These are phyloP conservation scores for Grosmannia serpens DNA, from an alignment of 2,329 filamentous ascomycete species.

Conservation along the genomic window DNA sequence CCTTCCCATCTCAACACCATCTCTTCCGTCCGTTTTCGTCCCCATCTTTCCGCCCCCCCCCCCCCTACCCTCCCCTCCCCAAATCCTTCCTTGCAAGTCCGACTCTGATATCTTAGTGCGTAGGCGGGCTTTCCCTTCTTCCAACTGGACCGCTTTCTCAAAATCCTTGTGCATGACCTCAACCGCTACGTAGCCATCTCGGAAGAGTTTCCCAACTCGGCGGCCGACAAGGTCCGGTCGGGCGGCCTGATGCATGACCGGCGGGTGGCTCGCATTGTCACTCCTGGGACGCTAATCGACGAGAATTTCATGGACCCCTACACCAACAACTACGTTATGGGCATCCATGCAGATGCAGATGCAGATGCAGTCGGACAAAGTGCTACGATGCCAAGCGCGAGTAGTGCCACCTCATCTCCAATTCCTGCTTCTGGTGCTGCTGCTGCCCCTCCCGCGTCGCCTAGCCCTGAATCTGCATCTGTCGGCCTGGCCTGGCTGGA, in stretches of 20 bases:
- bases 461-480: background rate
- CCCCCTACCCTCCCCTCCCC: background rate
- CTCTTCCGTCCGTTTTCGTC: background rate
- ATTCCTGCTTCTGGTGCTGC: background rate
- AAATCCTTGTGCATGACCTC: constrained; percentile 81
- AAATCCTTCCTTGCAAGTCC: background rate
- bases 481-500: constrained; percentile 90
- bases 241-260: constrained; percentile 78
- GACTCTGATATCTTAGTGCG: background rate
- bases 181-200: constrained; percentile 87
- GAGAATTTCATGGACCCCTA: constrained; percentile 95
- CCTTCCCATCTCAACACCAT: background rate
- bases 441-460: background rate
- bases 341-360: constrained; percentile 47
- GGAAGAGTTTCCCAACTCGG: constrained; percentile 76
- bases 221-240: constrained; percentile 56
- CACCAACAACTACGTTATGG: constrained; percentile 84
- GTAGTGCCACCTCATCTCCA: constrained; percentile 12
- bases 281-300: constrained; percentile 90
- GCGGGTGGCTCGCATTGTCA: constrained; percentile 75
- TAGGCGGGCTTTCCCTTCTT: constrained; percentile 83
- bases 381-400: background rate
- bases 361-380: background rate
- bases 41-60: background rate
- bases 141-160: constrained; percentile 86